A percentile compares a stretch with the other conserved stretches of the same genome.
Conservation (phyloP, 2,329 filamentous ascomycete species). For the Aspergillus ochraceus region DNA sequence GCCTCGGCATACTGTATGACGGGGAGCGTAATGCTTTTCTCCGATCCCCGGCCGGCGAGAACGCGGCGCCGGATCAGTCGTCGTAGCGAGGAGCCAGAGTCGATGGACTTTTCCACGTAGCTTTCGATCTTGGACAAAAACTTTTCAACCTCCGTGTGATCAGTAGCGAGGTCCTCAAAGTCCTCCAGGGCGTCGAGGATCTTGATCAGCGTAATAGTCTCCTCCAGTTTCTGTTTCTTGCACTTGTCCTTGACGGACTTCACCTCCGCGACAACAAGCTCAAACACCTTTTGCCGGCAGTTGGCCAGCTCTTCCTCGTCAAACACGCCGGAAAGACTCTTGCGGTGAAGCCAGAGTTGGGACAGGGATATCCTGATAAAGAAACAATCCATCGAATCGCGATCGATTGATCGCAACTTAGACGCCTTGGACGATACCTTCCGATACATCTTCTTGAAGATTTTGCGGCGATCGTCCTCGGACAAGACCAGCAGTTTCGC, state of each 20-base stretch:
- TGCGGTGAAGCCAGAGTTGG: conserved; percentile 34
- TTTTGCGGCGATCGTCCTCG: conserved; percentile 33
- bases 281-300: conserved; percentile 36
- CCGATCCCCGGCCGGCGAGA: conserved; percentile 29
- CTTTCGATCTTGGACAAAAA: conserved; percentile 37
- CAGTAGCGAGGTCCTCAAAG: conserved; percentile 38
- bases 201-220: conserved; percentile 37
- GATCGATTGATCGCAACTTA: conserved; percentile 32
- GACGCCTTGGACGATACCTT: conserved; percentile 30
- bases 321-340: conserved; percentile 29
- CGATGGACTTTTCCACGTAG: conserved; percentile 35
- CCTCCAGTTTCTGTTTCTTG: conserved; percentile 34
- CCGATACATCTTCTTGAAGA: conserved; percentile 37
- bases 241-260: conserved; percentile 36
- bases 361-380: conserved; percentile 36
- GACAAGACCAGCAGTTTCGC: conserved; percentile 36
- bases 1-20: conserved; percentile 36
- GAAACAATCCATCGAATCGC: conserved; percentile 38
- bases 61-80: conserved; percentile 36
- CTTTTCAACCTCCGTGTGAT: conserved; percentile 36
- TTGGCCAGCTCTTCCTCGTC: conserved; percentile 30
- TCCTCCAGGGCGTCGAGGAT: conserved; percentile 40
- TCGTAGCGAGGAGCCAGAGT: conserved; percentile 28
- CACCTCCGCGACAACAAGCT: conserved; percentile 34
- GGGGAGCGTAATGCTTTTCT: conserved; percentile 28